Percentiles rank a stretch among this genome's conserved stretches.
Evolutionary conservation across 179 eudicot species (phyloP).

Genomic region (Camellia oleifera): DNA sequence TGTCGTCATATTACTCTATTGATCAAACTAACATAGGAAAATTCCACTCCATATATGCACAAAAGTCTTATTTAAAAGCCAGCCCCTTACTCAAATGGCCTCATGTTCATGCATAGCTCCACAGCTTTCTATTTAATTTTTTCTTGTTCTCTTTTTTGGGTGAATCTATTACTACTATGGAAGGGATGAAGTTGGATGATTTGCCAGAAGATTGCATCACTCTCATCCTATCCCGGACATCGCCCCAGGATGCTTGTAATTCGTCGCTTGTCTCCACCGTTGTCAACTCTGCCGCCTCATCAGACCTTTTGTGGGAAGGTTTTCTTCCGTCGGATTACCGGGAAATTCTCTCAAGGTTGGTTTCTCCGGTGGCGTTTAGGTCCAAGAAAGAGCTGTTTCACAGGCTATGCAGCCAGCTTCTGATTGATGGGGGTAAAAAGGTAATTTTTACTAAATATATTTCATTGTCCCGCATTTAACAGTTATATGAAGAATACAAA

Average conservation of each 20-base stretch:
- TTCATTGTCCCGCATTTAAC: not conserved
- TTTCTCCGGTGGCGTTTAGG: constrained; percentile 16
- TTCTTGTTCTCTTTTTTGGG: no score
- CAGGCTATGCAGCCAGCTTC: constrained; percentile 24
- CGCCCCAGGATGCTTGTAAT: constrained; percentile 27
- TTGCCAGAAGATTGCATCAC: constrained; percentile 33
- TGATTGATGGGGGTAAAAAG: constrained; percentile 30
- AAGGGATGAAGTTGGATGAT: constrained; percentile 10
- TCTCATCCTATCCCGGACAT: constrained; percentile 20
- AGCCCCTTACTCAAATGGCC: no score
- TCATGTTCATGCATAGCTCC: no score
- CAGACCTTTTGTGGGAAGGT: constrained; percentile 27
- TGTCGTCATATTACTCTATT: not conserved
- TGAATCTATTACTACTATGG: no score
- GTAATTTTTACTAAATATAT: constrained; percentile 11
- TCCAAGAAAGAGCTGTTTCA: constrained; percentile 31
- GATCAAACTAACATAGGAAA: not conserved
- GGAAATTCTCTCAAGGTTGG: constrained; percentile 20
- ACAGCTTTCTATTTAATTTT: no score
- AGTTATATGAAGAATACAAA: no score
- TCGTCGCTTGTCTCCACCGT: constrained; percentile 8
- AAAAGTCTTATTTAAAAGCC: no score
- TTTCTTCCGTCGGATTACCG: constrained; percentile 30
- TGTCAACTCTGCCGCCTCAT: constrained; percentile 17
- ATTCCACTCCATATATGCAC: not conserved